Conservation (phyloP, 441 rosid species). For the Brassica hybrid region DNA sequence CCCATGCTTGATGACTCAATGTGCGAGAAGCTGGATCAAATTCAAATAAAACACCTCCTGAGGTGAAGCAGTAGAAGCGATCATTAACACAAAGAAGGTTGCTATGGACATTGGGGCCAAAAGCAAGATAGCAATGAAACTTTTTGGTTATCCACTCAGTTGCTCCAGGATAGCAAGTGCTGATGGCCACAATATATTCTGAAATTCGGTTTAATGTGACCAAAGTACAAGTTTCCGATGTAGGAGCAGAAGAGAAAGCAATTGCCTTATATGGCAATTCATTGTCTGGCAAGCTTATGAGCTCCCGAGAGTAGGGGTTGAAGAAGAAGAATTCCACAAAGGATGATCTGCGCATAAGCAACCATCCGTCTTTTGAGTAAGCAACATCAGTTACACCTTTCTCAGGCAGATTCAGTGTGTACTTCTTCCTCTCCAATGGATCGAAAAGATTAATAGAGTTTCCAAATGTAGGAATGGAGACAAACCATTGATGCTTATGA, state of each 20-base stretch:
- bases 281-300: conserved; percentile 48
- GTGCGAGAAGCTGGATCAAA: neutral
- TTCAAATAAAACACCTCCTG: neutral
- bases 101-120: neutral
- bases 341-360: neutral
- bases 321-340: conserved; percentile 27
- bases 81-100: neutral
- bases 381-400: neutral
- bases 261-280: conserved; percentile 58
- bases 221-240: conserved; percentile 50
- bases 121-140: neutral
- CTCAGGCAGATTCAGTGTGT: neutral
- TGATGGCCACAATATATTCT: conserved; percentile 48
- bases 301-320: conserved; percentile 58
- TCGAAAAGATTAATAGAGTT: neutral
- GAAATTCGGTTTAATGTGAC: conserved; percentile 52
- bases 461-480: neutral
- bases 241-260: conserved; percentile 71
- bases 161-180: conserved; percentile 35
- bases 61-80: neutral
- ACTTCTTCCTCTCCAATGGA: neutral
- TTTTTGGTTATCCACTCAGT: conserved; percentile 52
- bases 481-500: neutral
- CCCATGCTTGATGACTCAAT: neutral
- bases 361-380: neutral